phyloP scores from a whole-genome alignment of 495 filamentous ascomycete species.

The Penicillium psychrofluorescens region DNA sequence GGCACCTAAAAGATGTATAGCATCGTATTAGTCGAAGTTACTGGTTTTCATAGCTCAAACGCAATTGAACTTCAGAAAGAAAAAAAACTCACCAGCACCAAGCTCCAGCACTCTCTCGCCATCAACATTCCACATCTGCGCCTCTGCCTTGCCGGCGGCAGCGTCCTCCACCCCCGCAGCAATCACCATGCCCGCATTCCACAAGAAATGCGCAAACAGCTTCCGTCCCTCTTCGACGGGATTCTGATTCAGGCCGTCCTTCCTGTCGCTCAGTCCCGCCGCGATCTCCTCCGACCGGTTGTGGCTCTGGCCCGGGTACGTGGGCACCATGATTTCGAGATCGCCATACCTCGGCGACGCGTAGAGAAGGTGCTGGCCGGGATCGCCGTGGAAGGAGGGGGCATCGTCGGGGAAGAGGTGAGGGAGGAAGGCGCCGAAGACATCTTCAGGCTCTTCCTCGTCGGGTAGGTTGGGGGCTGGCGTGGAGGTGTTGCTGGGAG shows the following conservation, averaged over 20 bases:
- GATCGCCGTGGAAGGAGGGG: constrained; percentile 67
- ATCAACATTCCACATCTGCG: constrained; percentile 39
- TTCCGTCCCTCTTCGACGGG: constrained; percentile 44
- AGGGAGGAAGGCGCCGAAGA: constrained; percentile 54
- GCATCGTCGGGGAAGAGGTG: constrained; percentile 73
- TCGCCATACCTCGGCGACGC: constrained; percentile 50
- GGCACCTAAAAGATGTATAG: constrained; percentile 45
- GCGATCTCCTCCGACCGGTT: constrained; percentile 13
- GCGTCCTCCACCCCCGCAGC: constrained; percentile 56
- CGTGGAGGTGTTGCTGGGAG: constrained; percentile 7
- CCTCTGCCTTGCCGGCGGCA: constrained; percentile 3
- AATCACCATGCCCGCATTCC: constrained; percentile 73
- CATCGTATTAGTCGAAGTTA: background rate
- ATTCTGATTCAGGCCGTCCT: constrained; percentile 13
- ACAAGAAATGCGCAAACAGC: constrained; percentile 78
- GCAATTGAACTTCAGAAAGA: background rate
- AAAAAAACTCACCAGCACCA: constrained; percentile 47
- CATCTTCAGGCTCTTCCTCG: constrained; percentile 49
- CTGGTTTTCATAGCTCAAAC: too few species aligned
- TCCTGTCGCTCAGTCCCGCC: constrained; percentile 8
- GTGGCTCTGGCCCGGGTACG: constrained; percentile 24
- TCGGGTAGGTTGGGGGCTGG: background rate
- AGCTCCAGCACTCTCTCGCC: constrained; percentile 51
- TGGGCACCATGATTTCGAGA: constrained; percentile 38
- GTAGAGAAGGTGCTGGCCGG: constrained; percentile 60